Conservation (phyloP, 768 basidiomycete species). For the Tricholoma sp. region DNA sequence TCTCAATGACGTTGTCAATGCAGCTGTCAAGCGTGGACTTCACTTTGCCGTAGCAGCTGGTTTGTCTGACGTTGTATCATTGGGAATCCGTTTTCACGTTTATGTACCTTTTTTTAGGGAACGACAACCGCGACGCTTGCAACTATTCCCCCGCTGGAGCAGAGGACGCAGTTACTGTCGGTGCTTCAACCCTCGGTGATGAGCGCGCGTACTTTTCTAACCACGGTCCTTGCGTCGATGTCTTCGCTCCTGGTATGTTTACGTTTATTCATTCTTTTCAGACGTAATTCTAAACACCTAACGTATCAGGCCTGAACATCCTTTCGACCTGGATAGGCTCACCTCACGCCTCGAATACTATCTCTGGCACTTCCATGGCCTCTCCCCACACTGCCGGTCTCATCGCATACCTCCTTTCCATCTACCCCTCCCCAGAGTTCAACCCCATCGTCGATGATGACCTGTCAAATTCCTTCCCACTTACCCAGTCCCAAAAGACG, state of each 20-base stretch:
- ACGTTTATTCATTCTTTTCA: not conserved
- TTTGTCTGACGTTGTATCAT: conserved; percentile 26
- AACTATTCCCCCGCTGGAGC: conserved; percentile 89
- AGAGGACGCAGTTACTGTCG: conserved; percentile 89
- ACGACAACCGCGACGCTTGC: conserved; percentile 88
- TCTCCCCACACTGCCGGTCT: conserved; percentile 90
- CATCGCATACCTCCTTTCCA: conserved; percentile 86
- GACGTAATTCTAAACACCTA: not conserved
- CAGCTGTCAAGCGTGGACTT: conserved; percentile 76
- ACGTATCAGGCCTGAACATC: conserved; percentile 68
- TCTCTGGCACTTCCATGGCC: conserved; percentile 94
- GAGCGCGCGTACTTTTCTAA: conserved; percentile 93
- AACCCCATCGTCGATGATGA: conserved; percentile 41
- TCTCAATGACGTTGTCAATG: conserved; percentile 82
- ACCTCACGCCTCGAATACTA: conserved; percentile 55
- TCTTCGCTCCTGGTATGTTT: conserved; percentile 76
- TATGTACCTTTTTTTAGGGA: conserved; percentile 36
- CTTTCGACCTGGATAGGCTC: conserved; percentile 80
- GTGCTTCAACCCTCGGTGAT: conserved; percentile 79
- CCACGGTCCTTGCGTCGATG: conserved; percentile 83
- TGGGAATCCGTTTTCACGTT: not conserved
- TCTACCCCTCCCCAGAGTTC: conserved; percentile 70
- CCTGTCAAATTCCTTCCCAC: conserved; percentile 24
- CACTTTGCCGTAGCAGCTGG: conserved; percentile 98
- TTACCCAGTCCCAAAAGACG: conserved; percentile 27